Conservation (phyloP, 1,139 yeast genomes). For the Candida sp. region DNA sequence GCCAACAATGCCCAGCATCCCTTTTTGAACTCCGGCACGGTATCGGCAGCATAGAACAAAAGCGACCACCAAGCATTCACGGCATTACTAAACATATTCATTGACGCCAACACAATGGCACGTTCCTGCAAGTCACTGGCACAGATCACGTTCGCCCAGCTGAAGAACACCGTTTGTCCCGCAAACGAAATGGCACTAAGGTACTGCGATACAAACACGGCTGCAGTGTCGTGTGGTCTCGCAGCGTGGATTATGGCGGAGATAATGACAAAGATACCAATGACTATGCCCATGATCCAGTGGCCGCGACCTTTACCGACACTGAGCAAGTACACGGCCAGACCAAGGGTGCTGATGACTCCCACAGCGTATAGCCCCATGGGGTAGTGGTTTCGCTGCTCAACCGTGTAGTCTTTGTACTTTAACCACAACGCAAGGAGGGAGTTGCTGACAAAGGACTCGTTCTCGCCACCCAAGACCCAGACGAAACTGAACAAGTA, state of each 20-base stretch:
- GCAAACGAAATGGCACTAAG: slow-evolving; percentile 57
- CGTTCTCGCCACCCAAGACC: slow-evolving; percentile 65
- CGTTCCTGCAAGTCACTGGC: slow-evolving; percentile 58
- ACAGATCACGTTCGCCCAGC: slow-evolving; percentile 65
- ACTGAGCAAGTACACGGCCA: slow-evolving; percentile 52
- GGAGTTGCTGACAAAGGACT: slow-evolving; percentile 55
- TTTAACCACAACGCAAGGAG: slow-evolving; percentile 57
- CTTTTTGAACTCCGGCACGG: slow-evolving; percentile 52
- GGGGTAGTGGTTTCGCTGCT: slow-evolving; percentile 56
- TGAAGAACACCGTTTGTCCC: slow-evolving; percentile 61
- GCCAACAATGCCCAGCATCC: slow-evolving; percentile 64
- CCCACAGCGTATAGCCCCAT: slow-evolving; percentile 63
- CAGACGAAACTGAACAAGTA: slow-evolving; percentile 57
- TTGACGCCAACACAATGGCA: slow-evolving; percentile 61
- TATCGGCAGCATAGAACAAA: slow-evolving; percentile 52
- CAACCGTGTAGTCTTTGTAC: slow-evolving; percentile 44
- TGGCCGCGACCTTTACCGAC: slow-evolving; percentile 54
- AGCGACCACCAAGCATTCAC: slow-evolving; percentile 70
- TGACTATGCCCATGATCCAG: slow-evolving; percentile 42
- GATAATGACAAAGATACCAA: slow-evolving; percentile 41
- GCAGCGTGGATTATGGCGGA: slow-evolving; percentile 40
- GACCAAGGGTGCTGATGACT: slow-evolving; percentile 45
- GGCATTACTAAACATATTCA: slow-evolving; percentile 68
- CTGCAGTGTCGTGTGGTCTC: slow-evolving; percentile 4
- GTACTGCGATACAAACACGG: slow-evolving; percentile 58